Percentiles rank a stretch among this genome's conserved stretches.
phyloP scores from a whole-genome alignment of 352 stramenopile genomes.

The Phytophthora cajani region DNA sequence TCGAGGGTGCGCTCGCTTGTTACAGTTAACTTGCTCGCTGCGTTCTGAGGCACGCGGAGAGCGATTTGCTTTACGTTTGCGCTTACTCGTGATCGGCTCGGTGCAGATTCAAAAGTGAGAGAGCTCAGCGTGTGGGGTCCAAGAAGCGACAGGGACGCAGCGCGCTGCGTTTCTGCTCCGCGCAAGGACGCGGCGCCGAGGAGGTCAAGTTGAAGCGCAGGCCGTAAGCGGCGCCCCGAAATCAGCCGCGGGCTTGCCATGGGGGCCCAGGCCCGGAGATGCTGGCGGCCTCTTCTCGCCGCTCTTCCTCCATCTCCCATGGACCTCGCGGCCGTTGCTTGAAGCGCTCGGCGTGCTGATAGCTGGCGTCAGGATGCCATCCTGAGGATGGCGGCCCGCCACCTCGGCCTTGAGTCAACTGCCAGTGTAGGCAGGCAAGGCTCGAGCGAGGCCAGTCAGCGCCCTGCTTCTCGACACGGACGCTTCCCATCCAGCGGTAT shows the following conservation, averaged over 20 bases:
- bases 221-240: background rate
- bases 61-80: constrained; percentile 30
- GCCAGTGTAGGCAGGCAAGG: no score
- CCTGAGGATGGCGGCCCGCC: background rate
- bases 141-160: background rate
- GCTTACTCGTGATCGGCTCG: constrained; percentile 10
- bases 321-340: constrained; percentile 7
- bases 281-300: background rate
- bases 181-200: constrained; percentile 11
- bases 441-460: background rate
- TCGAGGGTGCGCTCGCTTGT: background rate
- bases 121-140: background rate
- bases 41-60: constrained; percentile 16
- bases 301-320: constrained; percentile 1
- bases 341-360: constrained; percentile 7
- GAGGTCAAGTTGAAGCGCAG: constrained; percentile 22
- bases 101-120: constrained; percentile 24
- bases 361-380: constrained; percentile 26
- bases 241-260: background rate
- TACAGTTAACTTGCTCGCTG: background rate
- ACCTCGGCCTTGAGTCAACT: background rate
- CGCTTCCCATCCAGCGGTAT: background rate
- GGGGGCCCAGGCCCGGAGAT: no score
- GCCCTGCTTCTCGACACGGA: background rate
- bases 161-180: constrained; percentile 23